These are phyloP conservation scores for Sabuloglossum arenarium DNA, from an alignment of 495 filamentous ascomycete species.

Conservation along the genomic window DNA sequence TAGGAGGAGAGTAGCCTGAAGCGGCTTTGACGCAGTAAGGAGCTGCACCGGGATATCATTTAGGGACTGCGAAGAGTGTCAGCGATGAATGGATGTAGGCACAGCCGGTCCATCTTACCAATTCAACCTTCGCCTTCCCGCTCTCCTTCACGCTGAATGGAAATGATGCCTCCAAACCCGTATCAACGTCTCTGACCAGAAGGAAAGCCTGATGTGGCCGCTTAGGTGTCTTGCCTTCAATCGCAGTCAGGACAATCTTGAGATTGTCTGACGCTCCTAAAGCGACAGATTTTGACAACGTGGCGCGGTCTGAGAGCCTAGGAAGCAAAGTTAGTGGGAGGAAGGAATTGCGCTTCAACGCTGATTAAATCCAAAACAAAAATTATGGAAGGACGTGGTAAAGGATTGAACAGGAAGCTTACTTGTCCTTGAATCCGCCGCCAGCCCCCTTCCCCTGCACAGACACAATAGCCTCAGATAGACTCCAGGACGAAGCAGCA, in stretches of 20 bases:
- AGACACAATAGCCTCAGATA: slow-evolving; percentile 64
- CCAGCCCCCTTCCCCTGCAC: slow-evolving; percentile 51
- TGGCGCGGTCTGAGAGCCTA: slow-evolving; percentile 5
- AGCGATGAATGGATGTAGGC: neutral
- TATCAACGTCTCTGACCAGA: slow-evolving; percentile 48
- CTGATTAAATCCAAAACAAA: slow-evolving; percentile 6
- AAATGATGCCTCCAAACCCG: slow-evolving; percentile 74
- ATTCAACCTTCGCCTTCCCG: slow-evolving; percentile 63
- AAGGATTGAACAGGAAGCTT: slow-evolving; percentile 11
- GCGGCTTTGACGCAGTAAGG: slow-evolving; percentile 37
- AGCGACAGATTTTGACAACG: slow-evolving; percentile 39
- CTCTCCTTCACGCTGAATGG: slow-evolving; percentile 68
- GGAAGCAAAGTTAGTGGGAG: neutral
- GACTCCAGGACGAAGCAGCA: slow-evolving; percentile 54
- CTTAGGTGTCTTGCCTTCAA: slow-evolving; percentile 56
- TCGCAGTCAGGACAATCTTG: slow-evolving; percentile 61
- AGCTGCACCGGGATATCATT: slow-evolving; percentile 82
- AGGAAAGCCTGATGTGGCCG: slow-evolving; percentile 89
- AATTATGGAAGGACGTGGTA: neutral
- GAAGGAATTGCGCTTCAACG: neutral
- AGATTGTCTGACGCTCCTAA: slow-evolving; percentile 52
- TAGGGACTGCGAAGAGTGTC: slow-evolving; percentile 36
- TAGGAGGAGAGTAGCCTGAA: slow-evolving; percentile 61
- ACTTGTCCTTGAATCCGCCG: slow-evolving; percentile 53
- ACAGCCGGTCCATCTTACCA: slow-evolving; percentile 32